phyloP scores from a whole-genome alignment of 2,329 filamentous ascomycete species.

The Gnomoniopsis smithogilvyi region DNA sequence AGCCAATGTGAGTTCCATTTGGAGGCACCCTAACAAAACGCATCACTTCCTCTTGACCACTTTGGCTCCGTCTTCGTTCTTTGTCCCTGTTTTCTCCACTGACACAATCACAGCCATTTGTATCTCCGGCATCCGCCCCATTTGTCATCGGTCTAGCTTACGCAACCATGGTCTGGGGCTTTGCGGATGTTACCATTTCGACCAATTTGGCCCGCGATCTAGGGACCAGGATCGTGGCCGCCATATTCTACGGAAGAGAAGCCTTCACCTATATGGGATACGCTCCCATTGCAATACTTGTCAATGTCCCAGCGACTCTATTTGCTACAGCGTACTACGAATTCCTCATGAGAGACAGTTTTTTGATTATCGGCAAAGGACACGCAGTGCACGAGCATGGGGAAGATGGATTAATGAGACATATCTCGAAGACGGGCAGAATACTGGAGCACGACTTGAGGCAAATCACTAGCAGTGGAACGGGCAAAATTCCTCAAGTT shows the following conservation, averaged over 20 bases:
- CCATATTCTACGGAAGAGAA: slow-evolving; percentile 53
- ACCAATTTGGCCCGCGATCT: slow-evolving; percentile 58
- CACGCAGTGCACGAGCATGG: slow-evolving; percentile 47
- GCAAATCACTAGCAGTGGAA: slow-evolving; percentile 5
- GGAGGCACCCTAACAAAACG: no score
- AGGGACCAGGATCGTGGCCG: slow-evolving; percentile 56
- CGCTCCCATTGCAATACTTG: slow-evolving; percentile 50
- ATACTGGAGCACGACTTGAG: slow-evolving; percentile 22
- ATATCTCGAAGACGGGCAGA: slow-evolving; percentile 35
- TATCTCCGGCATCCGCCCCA: slow-evolving; percentile 42
- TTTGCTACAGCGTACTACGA: slow-evolving; percentile 55
- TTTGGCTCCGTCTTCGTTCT: background rate
- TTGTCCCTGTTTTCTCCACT: background rate
- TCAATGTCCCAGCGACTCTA: slow-evolving; percentile 55
- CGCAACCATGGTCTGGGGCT: slow-evolving; percentile 53
- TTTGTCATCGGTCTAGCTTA: slow-evolving; percentile 56
- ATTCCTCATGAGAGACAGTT: slow-evolving; percentile 48
- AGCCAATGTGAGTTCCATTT: slow-evolving; percentile 39
- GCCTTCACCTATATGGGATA: slow-evolving; percentile 41
- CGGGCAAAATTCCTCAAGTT: background rate
- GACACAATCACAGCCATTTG: slow-evolving; percentile 37
- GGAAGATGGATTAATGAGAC: slow-evolving; percentile 44
- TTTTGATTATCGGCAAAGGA: slow-evolving; percentile 47
- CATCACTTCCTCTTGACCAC: background rate
- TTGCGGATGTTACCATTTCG: slow-evolving; percentile 50